phyloP scores from a whole-genome alignment of 768 basidiomycete species.

The Heimioporus sp. region DNA sequence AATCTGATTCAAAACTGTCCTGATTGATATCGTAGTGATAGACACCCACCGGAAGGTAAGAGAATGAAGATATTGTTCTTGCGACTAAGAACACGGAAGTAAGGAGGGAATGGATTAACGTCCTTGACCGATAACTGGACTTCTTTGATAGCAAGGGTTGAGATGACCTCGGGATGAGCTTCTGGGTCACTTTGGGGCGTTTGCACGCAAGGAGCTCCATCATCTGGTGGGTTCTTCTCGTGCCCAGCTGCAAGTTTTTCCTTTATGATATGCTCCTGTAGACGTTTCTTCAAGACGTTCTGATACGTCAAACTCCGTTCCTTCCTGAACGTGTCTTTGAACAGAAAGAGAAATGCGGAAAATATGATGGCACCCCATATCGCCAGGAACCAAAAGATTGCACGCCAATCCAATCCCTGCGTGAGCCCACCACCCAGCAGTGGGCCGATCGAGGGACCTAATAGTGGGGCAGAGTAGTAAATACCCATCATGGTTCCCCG shows the following conservation, averaged over 20 bases:
- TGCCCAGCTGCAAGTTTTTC: neutral
- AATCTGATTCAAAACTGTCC: neutral
- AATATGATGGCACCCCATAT: slow-evolving; percentile 58
- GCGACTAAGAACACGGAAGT: slow-evolving; percentile 54
- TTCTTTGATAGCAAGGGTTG: slow-evolving; percentile 22
- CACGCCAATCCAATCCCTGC: slow-evolving; percentile 71
- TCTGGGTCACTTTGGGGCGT: slow-evolving; percentile 24
- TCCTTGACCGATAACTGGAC: slow-evolving; percentile 63
- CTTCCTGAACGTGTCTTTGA: slow-evolving; percentile 80
- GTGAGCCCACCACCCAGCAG: slow-evolving; percentile 72
- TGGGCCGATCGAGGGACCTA: slow-evolving; percentile 69
- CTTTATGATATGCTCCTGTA: slow-evolving; percentile 22
- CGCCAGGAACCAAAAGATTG: slow-evolving; percentile 81
- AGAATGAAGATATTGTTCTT: slow-evolving; percentile 69
- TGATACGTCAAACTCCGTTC: slow-evolving; percentile 85
- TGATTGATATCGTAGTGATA: neutral
- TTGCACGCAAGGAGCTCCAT: neutral
- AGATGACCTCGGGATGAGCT: slow-evolving; percentile 12
- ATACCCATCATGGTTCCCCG: slow-evolving; percentile 80
- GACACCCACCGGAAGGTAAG: slow-evolving; percentile 27
- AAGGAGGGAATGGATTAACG: slow-evolving; percentile 69
- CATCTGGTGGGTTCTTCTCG: slow-evolving; percentile 6
- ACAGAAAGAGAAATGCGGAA: slow-evolving; percentile 61
- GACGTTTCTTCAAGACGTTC: slow-evolving; percentile 48
- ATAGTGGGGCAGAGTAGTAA: slow-evolving; percentile 76